Evolutionary conservation across 1,284 basidiomycete species (phyloP).

Genomic region (Peniophora sp.): DNA sequence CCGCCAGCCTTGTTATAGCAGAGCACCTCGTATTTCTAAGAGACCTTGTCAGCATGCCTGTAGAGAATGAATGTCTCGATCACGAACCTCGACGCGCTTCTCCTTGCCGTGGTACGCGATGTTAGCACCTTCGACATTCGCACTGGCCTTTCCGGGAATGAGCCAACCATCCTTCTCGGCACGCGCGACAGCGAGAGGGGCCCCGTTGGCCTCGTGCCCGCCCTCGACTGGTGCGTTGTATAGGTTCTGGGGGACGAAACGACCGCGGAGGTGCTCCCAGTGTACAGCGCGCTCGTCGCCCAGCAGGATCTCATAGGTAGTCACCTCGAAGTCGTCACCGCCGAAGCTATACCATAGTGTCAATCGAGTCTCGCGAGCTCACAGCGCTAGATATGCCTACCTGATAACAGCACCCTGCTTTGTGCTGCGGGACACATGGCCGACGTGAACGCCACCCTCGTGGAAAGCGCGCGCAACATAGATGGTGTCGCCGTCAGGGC

Average conservation of each 20-base stretch:
- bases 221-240: slow-evolving; percentile 53
- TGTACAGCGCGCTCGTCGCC: slow-evolving; percentile 48
- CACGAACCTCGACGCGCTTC: slow-evolving; percentile 34
- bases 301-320: slow-evolving; percentile 59
- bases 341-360: not conserved
- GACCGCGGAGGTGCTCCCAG: slow-evolving; percentile 48
- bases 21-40: not conserved
- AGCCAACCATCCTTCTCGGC: slow-evolving; percentile 42
- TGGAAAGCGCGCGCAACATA: slow-evolving; percentile 54
- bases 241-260: slow-evolving; percentile 34
- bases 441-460: slow-evolving; percentile 53
- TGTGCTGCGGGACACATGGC: slow-evolving; percentile 52
- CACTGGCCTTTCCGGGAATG: slow-evolving; percentile 59
- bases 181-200: slow-evolving; percentile 51
- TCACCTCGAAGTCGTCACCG: slow-evolving; percentile 23
- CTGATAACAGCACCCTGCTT: slow-evolving; percentile 57
- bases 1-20: not conserved
- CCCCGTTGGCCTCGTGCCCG: slow-evolving; percentile 56
- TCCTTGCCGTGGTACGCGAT: slow-evolving; percentile 44
- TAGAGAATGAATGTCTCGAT: not conserved
- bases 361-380: slow-evolving; percentile 36
- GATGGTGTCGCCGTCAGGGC: slow-evolving; percentile 41
- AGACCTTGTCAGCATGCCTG: not conserved
- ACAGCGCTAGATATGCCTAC: slow-evolving; percentile 38
- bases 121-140: slow-evolving; percentile 48